Conservation (phyloP, 352 stramenopile genomes). For the Globisporangium radiosum region DNA sequence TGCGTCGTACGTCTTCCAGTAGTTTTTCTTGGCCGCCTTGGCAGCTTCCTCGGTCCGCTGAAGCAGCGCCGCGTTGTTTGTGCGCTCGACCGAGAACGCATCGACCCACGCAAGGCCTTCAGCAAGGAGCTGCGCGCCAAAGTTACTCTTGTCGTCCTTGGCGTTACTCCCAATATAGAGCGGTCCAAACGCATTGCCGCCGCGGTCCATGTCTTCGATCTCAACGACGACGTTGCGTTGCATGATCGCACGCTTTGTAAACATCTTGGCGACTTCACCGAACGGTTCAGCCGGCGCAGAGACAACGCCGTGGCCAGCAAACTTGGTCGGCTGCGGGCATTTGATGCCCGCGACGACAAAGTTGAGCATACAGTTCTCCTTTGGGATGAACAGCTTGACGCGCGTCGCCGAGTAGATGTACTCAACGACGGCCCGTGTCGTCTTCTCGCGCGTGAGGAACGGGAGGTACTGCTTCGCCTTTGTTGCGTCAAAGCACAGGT, state of each 20-base stretch:
- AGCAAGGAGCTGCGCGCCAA: conserved; percentile 87
- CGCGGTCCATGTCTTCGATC: conserved; percentile 92
- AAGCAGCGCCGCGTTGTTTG: conserved; percentile 64
- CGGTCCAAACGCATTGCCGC: conserved; percentile 87
- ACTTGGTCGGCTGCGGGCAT: conserved; percentile 76
- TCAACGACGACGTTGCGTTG: conserved; percentile 90
- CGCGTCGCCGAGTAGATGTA: conserved; percentile 95
- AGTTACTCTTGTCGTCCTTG: conserved; percentile 81
- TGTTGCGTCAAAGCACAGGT: conserved; percentile 81
- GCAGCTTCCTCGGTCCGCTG: conserved; percentile 81
- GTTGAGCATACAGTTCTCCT: conserved; percentile 96
- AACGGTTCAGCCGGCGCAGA: conserved; percentile 81
- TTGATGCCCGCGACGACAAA: conserved; percentile 89
- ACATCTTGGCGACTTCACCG: conserved; percentile 85
- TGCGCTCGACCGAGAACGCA: conserved; percentile 91
- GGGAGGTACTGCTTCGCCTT: conserved; percentile 88
- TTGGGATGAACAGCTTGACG: conserved; percentile 94
- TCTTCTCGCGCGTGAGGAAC: conserved; percentile 79
- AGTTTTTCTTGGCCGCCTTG: conserved; percentile 90
- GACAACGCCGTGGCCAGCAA: conserved; percentile 87
- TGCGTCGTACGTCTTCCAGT: conserved; percentile 89
- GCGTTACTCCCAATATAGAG: conserved; percentile 52
- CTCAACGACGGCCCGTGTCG: conserved; percentile 84
- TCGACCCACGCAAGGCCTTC: conserved; percentile 92
- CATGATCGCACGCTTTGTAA: conserved; percentile 84